phyloP scores from a whole-genome alignment of 768 basidiomycete species.

The Lactarius psammicola region DNA sequence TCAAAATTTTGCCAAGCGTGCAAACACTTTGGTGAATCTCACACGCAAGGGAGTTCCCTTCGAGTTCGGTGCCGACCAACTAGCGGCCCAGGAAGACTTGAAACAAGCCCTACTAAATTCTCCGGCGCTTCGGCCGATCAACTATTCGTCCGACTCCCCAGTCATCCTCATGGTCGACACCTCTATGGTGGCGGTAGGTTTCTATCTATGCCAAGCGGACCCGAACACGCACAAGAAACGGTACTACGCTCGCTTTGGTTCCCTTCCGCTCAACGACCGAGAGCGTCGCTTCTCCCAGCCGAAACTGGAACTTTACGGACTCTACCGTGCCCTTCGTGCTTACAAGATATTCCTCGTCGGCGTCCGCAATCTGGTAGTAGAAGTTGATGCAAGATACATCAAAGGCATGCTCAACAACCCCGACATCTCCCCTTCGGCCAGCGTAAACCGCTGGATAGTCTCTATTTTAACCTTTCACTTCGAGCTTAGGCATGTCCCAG shows the following conservation, averaged over 20 bases:
- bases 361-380: conserved; percentile 31
- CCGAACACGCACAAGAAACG: conserved; percentile 23
- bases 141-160: too few relatives aligned
- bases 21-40: too few relatives aligned
- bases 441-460: conserved; percentile 44
- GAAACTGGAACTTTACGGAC: conserved; percentile 34
- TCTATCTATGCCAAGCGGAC: conserved; percentile 33
- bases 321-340: conserved; percentile 24
- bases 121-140: too few relatives aligned
- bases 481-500: conserved; percentile 39
- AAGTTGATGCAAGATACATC: conserved; percentile 42
- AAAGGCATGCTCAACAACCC: conserved; percentile 43
- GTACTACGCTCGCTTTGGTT: conserved; percentile 38
- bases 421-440: conserved; percentile 38
- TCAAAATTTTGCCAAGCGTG: too few relatives aligned
- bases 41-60: too few relatives aligned
- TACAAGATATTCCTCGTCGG: conserved; percentile 34
- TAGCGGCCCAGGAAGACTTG: too few relatives aligned
- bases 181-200: too few relatives aligned
- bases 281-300: conserved; percentile 32
- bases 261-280: conserved; percentile 38
- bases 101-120: too few relatives aligned
- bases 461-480: conserved; percentile 41
- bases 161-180: too few relatives aligned
- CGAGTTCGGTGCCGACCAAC: too few relatives aligned